Percentiles rank a stretch among this genome's conserved stretches.
Conservation (phyloP, 805 yeast genomes). For the Lachancea dasiensis region DNA sequence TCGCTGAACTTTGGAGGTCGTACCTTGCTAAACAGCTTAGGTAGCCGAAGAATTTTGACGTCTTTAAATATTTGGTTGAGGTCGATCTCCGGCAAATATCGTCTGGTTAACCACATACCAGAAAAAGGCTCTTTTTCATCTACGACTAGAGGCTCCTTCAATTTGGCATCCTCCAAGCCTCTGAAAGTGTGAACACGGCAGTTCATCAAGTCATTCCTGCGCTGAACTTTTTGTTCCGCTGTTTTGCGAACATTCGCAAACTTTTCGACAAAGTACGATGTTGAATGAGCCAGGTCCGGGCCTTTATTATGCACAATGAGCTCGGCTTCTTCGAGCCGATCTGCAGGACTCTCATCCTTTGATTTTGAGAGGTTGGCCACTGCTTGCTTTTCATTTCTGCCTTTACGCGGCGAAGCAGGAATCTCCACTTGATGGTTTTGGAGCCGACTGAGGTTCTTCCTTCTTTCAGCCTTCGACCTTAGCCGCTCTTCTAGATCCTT, state of each 20-base stretch:
- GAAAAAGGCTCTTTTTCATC: slow-evolving; percentile 45
- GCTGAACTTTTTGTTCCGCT: slow-evolving; percentile 18
- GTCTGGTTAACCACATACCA: slow-evolving; percentile 36
- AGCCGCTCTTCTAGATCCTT: slow-evolving; percentile 24
- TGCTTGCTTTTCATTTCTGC: too few relatives aligned
- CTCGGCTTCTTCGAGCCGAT: too few relatives aligned
- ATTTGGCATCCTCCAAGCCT: slow-evolving; percentile 15
- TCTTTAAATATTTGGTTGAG: slow-evolving; percentile 39
- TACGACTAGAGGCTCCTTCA: slow-evolving; percentile 28
- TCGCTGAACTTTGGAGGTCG: slow-evolving; percentile 61
- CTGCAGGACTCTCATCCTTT: too few relatives aligned
- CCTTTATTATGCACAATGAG: neutral
- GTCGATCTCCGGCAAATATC: slow-evolving; percentile 39
- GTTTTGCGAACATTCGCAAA: slow-evolving; percentile 26
- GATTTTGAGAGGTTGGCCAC: too few relatives aligned
- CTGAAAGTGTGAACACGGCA: slow-evolving; percentile 39
- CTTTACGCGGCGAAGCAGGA: slow-evolving; percentile 29
- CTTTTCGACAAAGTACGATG: slow-evolving; percentile 33
- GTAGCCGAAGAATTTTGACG: slow-evolving; percentile 51
- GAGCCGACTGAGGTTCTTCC: slow-evolving; percentile 16
- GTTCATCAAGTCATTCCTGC: slow-evolving; percentile 26
- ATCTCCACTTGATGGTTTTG: slow-evolving; percentile 3
- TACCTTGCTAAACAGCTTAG: slow-evolving; percentile 58
- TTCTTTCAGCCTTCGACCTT: slow-evolving; percentile 14
- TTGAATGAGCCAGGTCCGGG: slow-evolving; percentile 10